A percentile compares a stretch with the other conserved stretches of the same genome.
phyloP scores from a whole-genome alignment of 306 rosid genomes.

The Bauhinia variegata region DNA sequence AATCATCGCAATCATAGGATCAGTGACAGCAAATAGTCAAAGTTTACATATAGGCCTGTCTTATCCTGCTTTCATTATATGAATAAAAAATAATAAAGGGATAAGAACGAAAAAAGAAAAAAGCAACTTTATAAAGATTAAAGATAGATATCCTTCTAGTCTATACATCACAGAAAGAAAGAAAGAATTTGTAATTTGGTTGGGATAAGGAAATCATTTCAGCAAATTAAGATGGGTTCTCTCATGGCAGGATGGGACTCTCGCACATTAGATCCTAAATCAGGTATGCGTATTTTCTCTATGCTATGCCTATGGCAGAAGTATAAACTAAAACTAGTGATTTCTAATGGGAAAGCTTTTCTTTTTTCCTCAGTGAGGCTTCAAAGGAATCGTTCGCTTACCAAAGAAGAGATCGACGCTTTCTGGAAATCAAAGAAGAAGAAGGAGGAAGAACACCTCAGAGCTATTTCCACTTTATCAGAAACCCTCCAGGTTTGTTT shows the following conservation, averaged over 20 bases:
- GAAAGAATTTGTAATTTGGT: too few relatives aligned
- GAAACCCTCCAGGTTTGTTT: slow-evolving; percentile 43
- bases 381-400: slow-evolving; percentile 60
- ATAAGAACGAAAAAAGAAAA: slow-evolving; percentile 29
- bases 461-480: slow-evolving; percentile 42
- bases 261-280: slow-evolving; percentile 23
- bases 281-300: neutral
- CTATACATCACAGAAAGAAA: too few relatives aligned
- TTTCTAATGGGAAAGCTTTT: neutral
- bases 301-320: too few relatives aligned
- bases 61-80: neutral
- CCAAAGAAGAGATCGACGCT: slow-evolving; percentile 63
- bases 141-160: too few relatives aligned
- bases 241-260: slow-evolving; percentile 42
- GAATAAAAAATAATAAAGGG: slow-evolving; percentile 5
- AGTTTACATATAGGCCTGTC: slow-evolving; percentile 1
- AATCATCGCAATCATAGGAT: neutral
- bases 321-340: too few relatives aligned
- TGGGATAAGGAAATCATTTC: neutral
- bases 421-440: slow-evolving; percentile 62
- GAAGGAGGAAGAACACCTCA: slow-evolving; percentile 59
- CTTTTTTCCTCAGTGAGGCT: slow-evolving; percentile 29
- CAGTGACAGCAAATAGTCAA: neutral
- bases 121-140: neutral
- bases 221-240: slow-evolving; percentile 29